Conservation (phyloP, 495 filamentous ascomycete species). For the Xylona heveae region DNA sequence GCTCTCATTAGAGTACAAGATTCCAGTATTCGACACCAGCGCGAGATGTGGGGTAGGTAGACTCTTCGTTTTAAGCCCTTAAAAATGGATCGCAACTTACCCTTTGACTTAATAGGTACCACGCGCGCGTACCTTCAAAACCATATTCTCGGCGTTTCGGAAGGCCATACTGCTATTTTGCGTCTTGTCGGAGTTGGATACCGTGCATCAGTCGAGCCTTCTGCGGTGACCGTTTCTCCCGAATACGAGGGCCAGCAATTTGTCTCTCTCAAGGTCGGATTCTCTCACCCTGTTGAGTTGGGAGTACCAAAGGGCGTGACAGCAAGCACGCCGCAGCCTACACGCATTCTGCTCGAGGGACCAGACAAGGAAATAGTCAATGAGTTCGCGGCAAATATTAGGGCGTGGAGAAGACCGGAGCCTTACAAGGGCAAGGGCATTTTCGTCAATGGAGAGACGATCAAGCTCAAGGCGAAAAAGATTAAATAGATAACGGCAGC, state of each 20-base stretch:
- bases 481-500: constrained; percentile 47
- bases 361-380: constrained; percentile 66
- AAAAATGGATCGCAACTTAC: background rate
- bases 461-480: constrained; percentile 96
- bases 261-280: constrained; percentile 84
- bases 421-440: constrained; percentile 99
- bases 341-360: constrained; percentile 76
- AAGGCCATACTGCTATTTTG: constrained; percentile 85
- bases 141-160: constrained; percentile 78
- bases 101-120: constrained; percentile 34
- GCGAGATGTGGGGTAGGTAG: constrained; percentile 90
- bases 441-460: constrained; percentile 90
- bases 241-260: constrained; percentile 68
- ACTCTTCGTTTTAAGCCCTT: background rate
- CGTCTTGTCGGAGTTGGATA: constrained; percentile 94
- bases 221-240: constrained; percentile 42
- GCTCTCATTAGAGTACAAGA: constrained; percentile 47
- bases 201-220: constrained; percentile 59
- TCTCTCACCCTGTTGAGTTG: constrained; percentile 83
- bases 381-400: constrained; percentile 73
- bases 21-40: constrained; percentile 41
- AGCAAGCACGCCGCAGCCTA: constrained; percentile 83
- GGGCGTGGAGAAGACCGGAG: constrained; percentile 76
- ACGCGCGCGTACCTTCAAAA: constrained; percentile 75
- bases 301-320: constrained; percentile 62